Base-by-base conservation (phyloP, 2,329 filamentous ascomycete genomes). In the Curvularia hawaiiensis region DNA sequence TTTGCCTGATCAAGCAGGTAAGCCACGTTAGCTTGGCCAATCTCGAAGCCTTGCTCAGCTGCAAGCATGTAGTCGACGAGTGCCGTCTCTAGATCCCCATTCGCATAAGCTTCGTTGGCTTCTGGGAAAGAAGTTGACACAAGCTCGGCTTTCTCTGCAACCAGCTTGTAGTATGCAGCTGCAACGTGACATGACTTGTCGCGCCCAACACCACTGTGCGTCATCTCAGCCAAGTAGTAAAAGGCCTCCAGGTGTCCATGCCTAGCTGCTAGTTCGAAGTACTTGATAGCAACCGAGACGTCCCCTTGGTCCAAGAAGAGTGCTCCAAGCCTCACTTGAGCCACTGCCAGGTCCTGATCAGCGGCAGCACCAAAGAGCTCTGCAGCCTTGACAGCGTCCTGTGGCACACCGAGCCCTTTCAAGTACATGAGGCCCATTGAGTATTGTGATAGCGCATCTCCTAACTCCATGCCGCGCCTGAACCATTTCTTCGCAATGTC, bases 141-240 rank as follows among this genome's bases (percentile, higher is more conserved):
- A 72, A 92, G 87, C 59, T 95, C 94, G 0, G 94, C 95, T 75
- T 96, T 97, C 76, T 93, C 88, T 47, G 91, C 86, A 52, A 98
- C 88, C 70, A 98, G 93, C 72, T 89, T 92, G 71, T 97, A 97
- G 74, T 95, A 96, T 12, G 85, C 85, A 41, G 91, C 84, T 1
- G 93, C 92, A 56, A 91, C 83, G 8, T 83, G 84, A 69, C 93
- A 97, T 12, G 89, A 88, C 65, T 88, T 88, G 63, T 96, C 91
- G 35, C 90, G 84, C 5, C 91, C 92, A 30, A 96, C 84, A 0
- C 91, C 92, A 61, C 91, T 85, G 65, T 93, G 86, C 24, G 88
- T 89, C 80, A 97, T 87, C 77, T 97, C 93, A 2, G 91, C 93
- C 4, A 97, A 85, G 74, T 96, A 96, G 78, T 97, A 97, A 72